Percentiles rank a stretch among this genome's conserved stretches.
phyloP scores from a whole-genome alignment of 441 rosid genomes.

The Metrosideros polymorpha region DNA sequence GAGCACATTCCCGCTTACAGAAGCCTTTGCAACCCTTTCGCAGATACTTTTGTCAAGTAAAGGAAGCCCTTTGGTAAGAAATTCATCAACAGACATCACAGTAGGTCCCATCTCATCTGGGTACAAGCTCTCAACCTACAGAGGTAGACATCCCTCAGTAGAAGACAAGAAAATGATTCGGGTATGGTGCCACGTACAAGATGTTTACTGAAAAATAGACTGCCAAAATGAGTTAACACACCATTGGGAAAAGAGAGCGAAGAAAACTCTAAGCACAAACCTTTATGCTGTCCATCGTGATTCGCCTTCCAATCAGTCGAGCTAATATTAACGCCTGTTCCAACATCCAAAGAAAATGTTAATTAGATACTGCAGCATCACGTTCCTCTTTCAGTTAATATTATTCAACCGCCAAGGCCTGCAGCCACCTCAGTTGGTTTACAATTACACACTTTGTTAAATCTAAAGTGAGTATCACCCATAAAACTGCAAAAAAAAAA shows the following conservation, averaged over 20 bases:
- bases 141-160: constrained; percentile 8
- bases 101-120: constrained; percentile 72
- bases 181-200: background rate
- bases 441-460: background rate
- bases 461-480: background rate
- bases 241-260: background rate
- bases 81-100: constrained; percentile 64
- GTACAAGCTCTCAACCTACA: constrained; percentile 83
- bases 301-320: constrained; percentile 70
- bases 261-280: constrained; percentile 22
- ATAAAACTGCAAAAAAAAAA: background rate
- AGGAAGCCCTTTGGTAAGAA: constrained; percentile 42
- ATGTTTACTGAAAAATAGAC: background rate
- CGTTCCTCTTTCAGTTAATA: background rate
- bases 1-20: constrained; percentile 60
- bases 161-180: background rate
- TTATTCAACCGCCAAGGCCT: background rate
- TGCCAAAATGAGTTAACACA: background rate
- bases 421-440: background rate
- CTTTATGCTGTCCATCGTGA: constrained; percentile 61
- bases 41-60: constrained; percentile 54
- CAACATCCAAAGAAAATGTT: constrained; percentile 8
- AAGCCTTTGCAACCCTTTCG: constrained; percentile 70
- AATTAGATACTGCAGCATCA: background rate
- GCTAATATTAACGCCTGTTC: constrained; percentile 85